Base-by-base conservation (phyloP, 371 early-diverging fungal species). In the Mortierella sp. region DNA sequence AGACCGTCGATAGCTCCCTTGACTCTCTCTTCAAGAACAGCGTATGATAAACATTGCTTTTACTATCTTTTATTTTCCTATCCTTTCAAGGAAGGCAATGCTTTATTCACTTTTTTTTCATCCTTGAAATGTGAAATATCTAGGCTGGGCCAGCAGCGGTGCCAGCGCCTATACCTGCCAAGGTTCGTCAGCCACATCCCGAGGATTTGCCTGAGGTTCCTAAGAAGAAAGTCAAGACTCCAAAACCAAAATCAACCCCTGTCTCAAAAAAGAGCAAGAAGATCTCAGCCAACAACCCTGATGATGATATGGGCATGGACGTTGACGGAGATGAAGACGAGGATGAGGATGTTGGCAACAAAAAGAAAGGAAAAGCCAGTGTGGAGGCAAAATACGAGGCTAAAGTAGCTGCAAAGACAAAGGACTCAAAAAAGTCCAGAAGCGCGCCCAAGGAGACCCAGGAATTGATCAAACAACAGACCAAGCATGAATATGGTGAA, bases 201-300 rank as follows among this genome's bases (percentile, higher is more conserved):
- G 83, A 83, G 41, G 82, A 83, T 50, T 32, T 71, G 21, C 69
- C 83, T 22, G 77, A 67, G 10, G 57, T 75, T 43, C 63, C 72
- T 32, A 84, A 84, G 64, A 85, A 73, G 68, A 76, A 75, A 63
- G 83, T 68, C 41, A 87, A 88, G 80, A 84, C 74, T 4, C 85
- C 85, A 61, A 80, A 80, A 64, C 81, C 81, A 19, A 74, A 80
- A 48, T 52, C 67, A 5, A 73, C 83, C 19, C 84, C 78, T 48
- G 73, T 84, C 24, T 58, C 86, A 16, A 84, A 83, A 43, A 74
- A 72, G 47, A 77, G 83, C 40, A 76, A 74, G 60, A 77, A 78
- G 50, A 16, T 68, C 4, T 73, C 68, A 22, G 58, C 65, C 58
- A 62, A 83, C 47, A 74, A 79, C 59, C 24, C 58, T 43, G 62